phyloP scores from a whole-genome alignment of 176 grass and related monocot species.

The Alloteropsis semialata region DNA sequence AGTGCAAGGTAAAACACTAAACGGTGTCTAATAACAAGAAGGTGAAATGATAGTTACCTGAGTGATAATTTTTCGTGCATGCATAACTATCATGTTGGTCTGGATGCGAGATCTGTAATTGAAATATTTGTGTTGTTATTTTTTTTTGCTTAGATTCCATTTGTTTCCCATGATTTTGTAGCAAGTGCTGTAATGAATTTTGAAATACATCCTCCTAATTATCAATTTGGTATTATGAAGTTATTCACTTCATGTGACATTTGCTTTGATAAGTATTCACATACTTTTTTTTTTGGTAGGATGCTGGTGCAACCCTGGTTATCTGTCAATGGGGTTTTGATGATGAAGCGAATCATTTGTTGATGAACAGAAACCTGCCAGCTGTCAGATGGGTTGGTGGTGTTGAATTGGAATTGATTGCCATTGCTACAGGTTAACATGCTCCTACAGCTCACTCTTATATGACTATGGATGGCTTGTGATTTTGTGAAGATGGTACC shows the following conservation, averaged over 20 bases:
- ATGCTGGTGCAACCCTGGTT: slow-evolving; percentile 92
- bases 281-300: slow-evolving; percentile 38
- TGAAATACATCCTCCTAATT: background rate
- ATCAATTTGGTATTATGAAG: background rate
- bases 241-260: background rate
- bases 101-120: background rate
- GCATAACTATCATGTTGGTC: background rate
- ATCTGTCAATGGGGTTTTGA: slow-evolving; percentile 99
- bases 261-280: background rate
- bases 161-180: background rate
- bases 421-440: slow-evolving; percentile 59
- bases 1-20: slow-evolving; percentile 81
- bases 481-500: background rate
- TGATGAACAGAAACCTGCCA: slow-evolving; percentile 87
- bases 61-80: background rate
- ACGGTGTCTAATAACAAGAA: background rate
- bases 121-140: background rate
- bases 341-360: slow-evolving; percentile 97
- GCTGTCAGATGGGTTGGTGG: slow-evolving; percentile 99
- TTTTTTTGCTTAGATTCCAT: background rate
- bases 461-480: background rate
- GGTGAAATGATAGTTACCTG: background rate
- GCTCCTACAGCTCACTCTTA: no score
- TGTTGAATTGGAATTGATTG: slow-evolving; percentile 97
- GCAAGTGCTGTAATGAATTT: background rate